A percentile compares a stretch with the other conserved stretches of the same genome.
These are phyloP conservation scores for Cerrena zonata DNA, from an alignment of 1,284 basidiomycete genomes.

Conservation along the genomic window DNA sequence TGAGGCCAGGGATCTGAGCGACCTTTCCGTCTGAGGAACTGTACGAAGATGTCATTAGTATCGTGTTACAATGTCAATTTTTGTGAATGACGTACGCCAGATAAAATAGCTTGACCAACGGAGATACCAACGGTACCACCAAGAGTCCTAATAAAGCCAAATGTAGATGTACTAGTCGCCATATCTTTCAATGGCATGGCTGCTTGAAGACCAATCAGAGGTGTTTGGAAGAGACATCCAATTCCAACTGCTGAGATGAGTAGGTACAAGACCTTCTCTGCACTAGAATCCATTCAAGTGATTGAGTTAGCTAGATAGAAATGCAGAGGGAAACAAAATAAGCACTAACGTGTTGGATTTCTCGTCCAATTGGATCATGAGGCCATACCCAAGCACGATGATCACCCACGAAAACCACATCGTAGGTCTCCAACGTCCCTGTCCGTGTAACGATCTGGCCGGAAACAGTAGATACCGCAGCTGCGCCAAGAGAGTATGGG, in stretches of 20 bases:
- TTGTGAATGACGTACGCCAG: constrained; percentile 52
- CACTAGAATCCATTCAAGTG: constrained; percentile 32
- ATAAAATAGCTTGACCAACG: constrained; percentile 64
- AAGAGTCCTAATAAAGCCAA: constrained; percentile 68
- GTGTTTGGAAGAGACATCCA: constrained; percentile 62
- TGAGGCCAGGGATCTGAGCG: constrained; percentile 39
- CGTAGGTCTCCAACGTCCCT: constrained; percentile 56
- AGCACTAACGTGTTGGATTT: constrained; percentile 39
- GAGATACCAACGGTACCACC: constrained; percentile 77
- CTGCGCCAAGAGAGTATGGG: constrained; percentile 63
- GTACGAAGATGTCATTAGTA: too few relatives aligned
- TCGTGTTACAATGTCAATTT: too few relatives aligned
- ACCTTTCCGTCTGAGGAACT: constrained; percentile 52
- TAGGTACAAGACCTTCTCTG: constrained; percentile 54
- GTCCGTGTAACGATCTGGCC: constrained; percentile 58
- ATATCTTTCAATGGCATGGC: constrained; percentile 79
- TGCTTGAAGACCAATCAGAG: constrained; percentile 68
- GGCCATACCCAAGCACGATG: constrained; percentile 58
- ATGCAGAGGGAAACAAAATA: background rate
- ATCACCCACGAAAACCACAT: constrained; percentile 56
- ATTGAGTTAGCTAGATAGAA: background rate
- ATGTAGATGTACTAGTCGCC: constrained; percentile 69
- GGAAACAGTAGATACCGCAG: constrained; percentile 50
- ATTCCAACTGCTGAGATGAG: constrained; percentile 55
- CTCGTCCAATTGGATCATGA: constrained; percentile 52